Evolutionary conservation across 441 rosid genomes (phyloP), one percentile per base, ranked within the genome.

Genomic region (Aleurites moluccanus): DNA sequence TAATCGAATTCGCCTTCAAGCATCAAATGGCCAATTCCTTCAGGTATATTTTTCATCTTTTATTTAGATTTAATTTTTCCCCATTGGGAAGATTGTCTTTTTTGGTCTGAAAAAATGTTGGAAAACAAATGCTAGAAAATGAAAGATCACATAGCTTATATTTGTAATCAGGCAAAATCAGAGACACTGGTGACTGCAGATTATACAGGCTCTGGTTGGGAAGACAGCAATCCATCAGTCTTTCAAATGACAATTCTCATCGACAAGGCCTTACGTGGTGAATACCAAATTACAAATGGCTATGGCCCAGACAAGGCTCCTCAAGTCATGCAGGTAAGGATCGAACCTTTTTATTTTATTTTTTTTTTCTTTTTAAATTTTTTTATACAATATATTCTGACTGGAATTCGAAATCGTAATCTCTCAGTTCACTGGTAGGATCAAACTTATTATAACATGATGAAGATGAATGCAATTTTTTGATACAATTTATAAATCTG

Each of bases 271-370:
- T 1, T 84, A 33, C 49, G 4, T 18, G 87, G 89, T 56, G 86
- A 84, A 76, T 86, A 77, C 70, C 86, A 86, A 69, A 72, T 86
- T 42, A 79, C 86, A 15, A 86, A 84, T 79, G 89, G 87, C 45
- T 82, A 82, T 69, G 87, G 86, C 28, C 81, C 86, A 0, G 78
- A 69, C 0, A 73, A 56, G 73, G 85, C 86, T n/a, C 76, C 81
- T 30, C 68, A 70, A 27, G 72, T 66, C 55, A 63, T 84, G 77
- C 73, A 42, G 83, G 89, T 82, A 70, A 73, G 67, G n/a, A 25
- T 52, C 42, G 3, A 21, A 18, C 7, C 56, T 10, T 45, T 45
- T 45, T 45, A 13, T 13, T 45, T 45, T 45, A 13, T 2, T 0
- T 13, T 45, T 45, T 13, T 45, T 45, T 45, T 45, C 0, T 0